phyloP scores from a whole-genome alignment of 2,329 filamentous ascomycete species.

The Chrysosporium queenslandicum region DNA sequence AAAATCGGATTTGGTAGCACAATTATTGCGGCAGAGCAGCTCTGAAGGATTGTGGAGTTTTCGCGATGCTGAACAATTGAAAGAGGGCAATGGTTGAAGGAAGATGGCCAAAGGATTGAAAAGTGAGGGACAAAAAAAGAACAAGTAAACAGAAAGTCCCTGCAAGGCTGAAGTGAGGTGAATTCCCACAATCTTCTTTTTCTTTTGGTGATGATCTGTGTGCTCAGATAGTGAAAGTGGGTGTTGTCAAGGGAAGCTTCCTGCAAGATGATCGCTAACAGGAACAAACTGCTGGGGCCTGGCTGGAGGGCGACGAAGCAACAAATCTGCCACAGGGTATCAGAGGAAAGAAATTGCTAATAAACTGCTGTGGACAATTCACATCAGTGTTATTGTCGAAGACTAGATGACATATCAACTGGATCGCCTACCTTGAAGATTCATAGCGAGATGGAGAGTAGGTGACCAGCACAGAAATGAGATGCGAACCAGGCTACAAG shows the following conservation, averaged over 20 bases:
- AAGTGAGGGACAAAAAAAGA: neutral
- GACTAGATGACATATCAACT: neutral
- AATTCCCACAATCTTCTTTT: neutral
- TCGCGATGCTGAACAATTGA: neutral
- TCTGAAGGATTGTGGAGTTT: neutral
- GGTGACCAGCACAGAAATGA: neutral
- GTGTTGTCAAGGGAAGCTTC: neutral
- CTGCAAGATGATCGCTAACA: neutral
- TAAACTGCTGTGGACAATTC: neutral
- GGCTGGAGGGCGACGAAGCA: neutral
- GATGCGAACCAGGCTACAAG: neutral
- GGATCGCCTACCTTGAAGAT: neutral
- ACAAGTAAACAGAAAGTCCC: neutral
- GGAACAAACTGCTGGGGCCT: neutral
- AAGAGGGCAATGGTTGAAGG: neutral
- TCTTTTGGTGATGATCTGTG: neutral
- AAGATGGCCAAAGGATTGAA: neutral
- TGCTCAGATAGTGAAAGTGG: neutral
- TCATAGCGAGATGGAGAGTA: neutral
- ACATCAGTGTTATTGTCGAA: neutral
- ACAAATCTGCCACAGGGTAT: neutral
- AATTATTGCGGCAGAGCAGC: neutral
- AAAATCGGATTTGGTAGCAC: no score
- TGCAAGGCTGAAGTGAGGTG: neutral
- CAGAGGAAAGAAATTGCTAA: neutral